Evolutionary conservation across 441 rosid species (phyloP).

Genomic region (Viola pubescens): DNA sequence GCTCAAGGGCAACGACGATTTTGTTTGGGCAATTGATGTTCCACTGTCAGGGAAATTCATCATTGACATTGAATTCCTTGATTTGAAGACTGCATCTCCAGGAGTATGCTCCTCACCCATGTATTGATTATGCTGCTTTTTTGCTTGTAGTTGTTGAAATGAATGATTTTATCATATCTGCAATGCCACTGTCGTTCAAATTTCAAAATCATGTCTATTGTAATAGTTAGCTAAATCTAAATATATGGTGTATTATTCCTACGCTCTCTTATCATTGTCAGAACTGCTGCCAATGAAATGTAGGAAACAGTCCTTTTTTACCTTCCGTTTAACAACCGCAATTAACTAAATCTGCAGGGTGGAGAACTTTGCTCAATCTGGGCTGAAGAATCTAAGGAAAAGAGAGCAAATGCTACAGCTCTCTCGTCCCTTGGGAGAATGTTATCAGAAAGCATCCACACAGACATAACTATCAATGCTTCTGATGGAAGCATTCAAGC

Average conservation of each 20-base stretch:
- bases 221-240: not conserved
- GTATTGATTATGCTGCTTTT: conserved; percentile 1
- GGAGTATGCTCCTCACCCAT: conserved; percentile 36
- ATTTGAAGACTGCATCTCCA: conserved; percentile 60
- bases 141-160: not conserved
- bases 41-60: conserved; percentile 76
- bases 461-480: conserved; percentile 67
- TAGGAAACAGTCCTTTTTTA: not conserved
- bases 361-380: conserved; percentile 70
- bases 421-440: conserved; percentile 64
- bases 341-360: conserved; percentile 32
- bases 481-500: conserved; percentile 80
- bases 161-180: not conserved
- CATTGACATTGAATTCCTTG: conserved; percentile 80
- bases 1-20: conserved; percentile 70
- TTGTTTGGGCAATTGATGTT: conserved; percentile 70
- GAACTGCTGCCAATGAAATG: not conserved
- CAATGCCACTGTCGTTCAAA: not conserved
- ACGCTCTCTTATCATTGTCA: not conserved
- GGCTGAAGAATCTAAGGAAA: conserved; percentile 45
- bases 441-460: conserved; percentile 76
- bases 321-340: too few species aligned
- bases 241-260: not conserved
- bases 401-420: conserved; percentile 47
- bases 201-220: not conserved